A percentile compares a stretch with the other conserved stretches of the same genome.
Conservation (phyloP, 2,329 filamentous ascomycete species). For the Atkinsonella texensis region DNA sequence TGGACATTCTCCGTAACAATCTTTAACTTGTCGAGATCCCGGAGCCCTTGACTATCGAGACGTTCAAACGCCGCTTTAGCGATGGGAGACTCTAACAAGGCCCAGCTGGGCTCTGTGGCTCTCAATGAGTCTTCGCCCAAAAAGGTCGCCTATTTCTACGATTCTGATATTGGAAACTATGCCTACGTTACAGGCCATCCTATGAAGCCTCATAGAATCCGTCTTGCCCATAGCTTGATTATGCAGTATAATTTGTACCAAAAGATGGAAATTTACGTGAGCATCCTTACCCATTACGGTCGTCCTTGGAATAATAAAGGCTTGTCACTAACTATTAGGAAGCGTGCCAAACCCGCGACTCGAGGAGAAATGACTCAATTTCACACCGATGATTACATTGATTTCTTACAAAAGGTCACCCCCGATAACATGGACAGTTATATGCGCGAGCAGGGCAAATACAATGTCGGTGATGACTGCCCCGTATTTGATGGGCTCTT, state of each 20-base stretch:
- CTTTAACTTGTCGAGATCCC: background rate
- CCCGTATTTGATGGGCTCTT: slow-evolving; percentile 97
- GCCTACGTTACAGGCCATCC: slow-evolving; percentile 94
- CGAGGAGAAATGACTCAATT: slow-evolving; percentile 87
- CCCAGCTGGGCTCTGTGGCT: slow-evolving; percentile 31
- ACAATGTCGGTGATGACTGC: slow-evolving; percentile 94
- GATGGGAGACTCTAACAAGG: slow-evolving; percentile 24
- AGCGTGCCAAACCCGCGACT: slow-evolving; percentile 78
- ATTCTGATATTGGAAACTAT: slow-evolving; percentile 96
- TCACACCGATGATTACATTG: slow-evolving; percentile 90
- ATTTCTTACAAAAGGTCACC: slow-evolving; percentile 88
- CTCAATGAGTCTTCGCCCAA: slow-evolving; percentile 44
- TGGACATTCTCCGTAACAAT: background rate
- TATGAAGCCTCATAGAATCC: slow-evolving; percentile 97
- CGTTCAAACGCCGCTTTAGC: background rate
- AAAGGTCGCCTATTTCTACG: slow-evolving; percentile 96
- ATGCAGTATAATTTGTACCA: slow-evolving; percentile 94
- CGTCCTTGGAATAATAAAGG: background rate
- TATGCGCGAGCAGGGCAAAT: slow-evolving; percentile 79
- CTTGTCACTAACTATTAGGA: slow-evolving; percentile 2
- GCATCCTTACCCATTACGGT: slow-evolving; percentile 26
- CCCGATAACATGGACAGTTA: slow-evolving; percentile 98
- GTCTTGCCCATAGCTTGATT: slow-evolving; percentile 87
- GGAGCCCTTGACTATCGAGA: background rate
- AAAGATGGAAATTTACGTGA: slow-evolving; percentile 90